Evolutionary conservation across 768 basidiomycete species (phyloP), one percentile per base, ranked within the genome.

Genomic region (Agaricus blazei): DNA sequence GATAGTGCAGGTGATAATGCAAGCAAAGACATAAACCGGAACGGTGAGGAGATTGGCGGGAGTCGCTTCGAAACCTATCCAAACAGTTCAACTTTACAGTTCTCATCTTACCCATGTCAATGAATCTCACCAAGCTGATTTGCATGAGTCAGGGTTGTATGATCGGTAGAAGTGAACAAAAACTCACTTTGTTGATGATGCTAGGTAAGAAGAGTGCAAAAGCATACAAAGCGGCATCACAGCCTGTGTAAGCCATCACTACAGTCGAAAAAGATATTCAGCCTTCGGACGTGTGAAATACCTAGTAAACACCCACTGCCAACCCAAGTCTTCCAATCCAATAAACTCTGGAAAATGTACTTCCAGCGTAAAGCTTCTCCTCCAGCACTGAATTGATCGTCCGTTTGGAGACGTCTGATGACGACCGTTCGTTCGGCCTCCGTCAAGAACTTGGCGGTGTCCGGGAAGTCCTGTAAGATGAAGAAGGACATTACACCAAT

Each of bases 401-500:
- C 85, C 11, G 68, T 63, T 64, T 90, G 85, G 36, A 91, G 72
- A 19, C 87, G 74, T 24, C 82, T 77, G 51, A 90, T 75, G 50
- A 88, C 77, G 19, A 85, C 73, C 7, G 82, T 83, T 29, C 86
- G 75, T 68, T 91, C 89, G 2, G 72, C 77, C 60, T 87, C 85
- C n/a, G 76, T 78, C 5, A 92, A 73, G 72, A 90, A 91, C 60
- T 78, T 86, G 27, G 88, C 89, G 1, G 82, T 87, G 61, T 91
- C 87, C 3, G 90, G 89, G 69, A 91, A 92, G 65, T 91, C 90
- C 62, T 89, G 83, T 56, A 91, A 81, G 63, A 91, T 81, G 77
- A 80, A 91, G 71, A 83, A 90, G 1, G 87, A 89, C 9, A 74
- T 65, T 24, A 66, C 65, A 8, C 85, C 87, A 4, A 84, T 86